Evolutionary conservation across 495 filamentous ascomycete species (phyloP).

Genomic region (Chaetomium fimeti): DNA sequence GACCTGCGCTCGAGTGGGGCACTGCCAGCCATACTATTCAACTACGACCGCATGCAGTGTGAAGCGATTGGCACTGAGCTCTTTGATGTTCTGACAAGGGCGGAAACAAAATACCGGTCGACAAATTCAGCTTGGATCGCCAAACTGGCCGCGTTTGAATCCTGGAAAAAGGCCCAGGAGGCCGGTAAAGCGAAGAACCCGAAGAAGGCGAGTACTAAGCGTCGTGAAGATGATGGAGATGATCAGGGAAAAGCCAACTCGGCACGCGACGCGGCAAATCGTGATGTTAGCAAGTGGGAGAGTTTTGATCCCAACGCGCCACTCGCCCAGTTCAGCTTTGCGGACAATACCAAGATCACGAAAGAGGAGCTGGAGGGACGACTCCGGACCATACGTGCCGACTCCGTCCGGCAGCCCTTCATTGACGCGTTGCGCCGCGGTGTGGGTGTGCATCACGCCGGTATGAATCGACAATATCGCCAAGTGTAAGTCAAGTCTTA

Average conservation of each 20-base stretch:
- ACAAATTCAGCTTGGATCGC: slow-evolving; percentile 57
- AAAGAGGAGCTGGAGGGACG: slow-evolving; percentile 54
- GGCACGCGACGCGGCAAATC: slow-evolving; percentile 29
- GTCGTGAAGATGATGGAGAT: slow-evolving; percentile 33
- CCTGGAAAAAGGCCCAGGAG: slow-evolving; percentile 49
- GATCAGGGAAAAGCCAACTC: slow-evolving; percentile 40
- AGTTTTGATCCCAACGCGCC: slow-evolving; percentile 65
- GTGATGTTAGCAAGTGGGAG: slow-evolving; percentile 55
- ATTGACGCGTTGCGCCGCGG: slow-evolving; percentile 60
- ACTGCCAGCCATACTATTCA: slow-evolving; percentile 73
- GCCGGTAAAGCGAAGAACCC: slow-evolving; percentile 33
- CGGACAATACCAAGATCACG: slow-evolving; percentile 55
- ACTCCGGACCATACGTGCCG: slow-evolving; percentile 44
- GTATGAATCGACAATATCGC: slow-evolving; percentile 74
- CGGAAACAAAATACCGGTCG: slow-evolving; percentile 58
- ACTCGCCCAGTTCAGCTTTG: slow-evolving; percentile 62
- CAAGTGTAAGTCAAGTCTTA: slow-evolving; percentile 41
- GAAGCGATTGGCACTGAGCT: slow-evolving; percentile 55
- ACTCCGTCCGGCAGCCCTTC: slow-evolving; percentile 48
- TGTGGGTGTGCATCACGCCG: slow-evolving; percentile 73
- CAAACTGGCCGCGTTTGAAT: slow-evolving; percentile 51
- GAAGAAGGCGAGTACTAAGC: slow-evolving; percentile 40
- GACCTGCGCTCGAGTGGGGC: slow-evolving; percentile 62
- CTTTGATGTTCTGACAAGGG: slow-evolving; percentile 47
- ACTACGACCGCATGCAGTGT: slow-evolving; percentile 65